Percentiles rank a stretch among this genome's conserved stretches.
Conservation (phyloP, 2,329 filamentous ascomycete genomes). For the Paracorniculantispora psalliotae region DNA sequence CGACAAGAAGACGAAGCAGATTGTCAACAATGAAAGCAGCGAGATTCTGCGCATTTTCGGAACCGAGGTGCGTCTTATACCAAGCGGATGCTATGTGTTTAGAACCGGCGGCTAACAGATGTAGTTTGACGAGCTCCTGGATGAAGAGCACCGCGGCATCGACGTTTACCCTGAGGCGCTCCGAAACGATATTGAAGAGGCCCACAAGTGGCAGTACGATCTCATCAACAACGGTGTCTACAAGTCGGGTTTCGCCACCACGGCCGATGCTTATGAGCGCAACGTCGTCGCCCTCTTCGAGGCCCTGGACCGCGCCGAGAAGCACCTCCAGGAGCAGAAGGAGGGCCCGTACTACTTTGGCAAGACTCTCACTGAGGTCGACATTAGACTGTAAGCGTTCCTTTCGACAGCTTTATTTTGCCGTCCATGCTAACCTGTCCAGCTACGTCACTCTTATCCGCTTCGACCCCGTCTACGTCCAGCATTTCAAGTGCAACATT, state of each 20-base stretch:
- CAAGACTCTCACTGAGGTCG: constrained; percentile 69
- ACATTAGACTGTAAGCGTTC: constrained; percentile 60
- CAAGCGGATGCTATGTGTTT: too few species aligned
- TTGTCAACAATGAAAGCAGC: constrained; percentile 87
- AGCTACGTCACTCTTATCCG: constrained; percentile 65
- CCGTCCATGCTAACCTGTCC: constrained; percentile 20
- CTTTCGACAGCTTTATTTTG: too few species aligned
- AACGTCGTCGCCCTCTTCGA: constrained; percentile 68
- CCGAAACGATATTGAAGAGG: constrained; percentile 64
- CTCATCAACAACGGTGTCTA: constrained; percentile 68
- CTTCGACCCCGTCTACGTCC: constrained; percentile 77
- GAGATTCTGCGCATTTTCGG: constrained; percentile 93
- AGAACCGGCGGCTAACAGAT: neutral
- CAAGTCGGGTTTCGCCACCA: constrained; percentile 78
- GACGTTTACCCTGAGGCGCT: constrained; percentile 64
- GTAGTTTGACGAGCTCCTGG: constrained; percentile 67
- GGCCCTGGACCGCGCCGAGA: constrained; percentile 71
- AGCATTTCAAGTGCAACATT: constrained; percentile 85
- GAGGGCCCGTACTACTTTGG: constrained; percentile 71
- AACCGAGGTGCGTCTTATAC: constrained; percentile 51
- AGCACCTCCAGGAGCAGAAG: constrained; percentile 50
- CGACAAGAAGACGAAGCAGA: constrained; percentile 68
- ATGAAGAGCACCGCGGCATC: constrained; percentile 52
- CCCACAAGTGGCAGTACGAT: constrained; percentile 77
- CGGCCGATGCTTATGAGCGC: constrained; percentile 74